Evolutionary conservation across 768 basidiomycete species (phyloP), one percentile per base, ranked within the genome.

Genomic region (Termitomyces sp.): DNA sequence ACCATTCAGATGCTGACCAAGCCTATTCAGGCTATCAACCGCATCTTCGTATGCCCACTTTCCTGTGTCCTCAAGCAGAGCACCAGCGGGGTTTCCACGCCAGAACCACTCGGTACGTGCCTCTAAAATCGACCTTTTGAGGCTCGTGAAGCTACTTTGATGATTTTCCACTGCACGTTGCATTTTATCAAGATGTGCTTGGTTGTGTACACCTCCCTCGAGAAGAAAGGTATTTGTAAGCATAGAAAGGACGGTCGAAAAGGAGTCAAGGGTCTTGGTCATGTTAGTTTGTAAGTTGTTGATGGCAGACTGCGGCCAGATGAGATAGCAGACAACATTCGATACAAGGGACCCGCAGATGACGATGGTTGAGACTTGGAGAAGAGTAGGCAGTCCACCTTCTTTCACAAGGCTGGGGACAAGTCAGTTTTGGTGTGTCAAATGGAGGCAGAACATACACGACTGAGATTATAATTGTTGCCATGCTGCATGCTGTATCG

Each of bases 1-100:
- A 23, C 96, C 94, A 53, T 88, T 94, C 36, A 99, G 71, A 72
- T 98, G 95, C 65, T 99, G 96, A 1, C 92, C 97, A 5, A 99
- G 81, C 16, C 94, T 76, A 56, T 90, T 95, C 62, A 99, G 75
- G 62, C 87, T 88, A 56, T 85, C 86, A 11, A 98, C 88, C 0
- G 91, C 89, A 57, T 94, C 91, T 58, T 90, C 89, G 55, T 95
- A 96, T 0, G 89, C 86, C 50, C 76, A 74, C 47, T 82, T 71
- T 40, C 64, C 73, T 40, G 68, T 72, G 45, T 64, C 39, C 59
- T 63, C 61, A 20, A 63, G 68, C n/a, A 67, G 58, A n/a, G 53
- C 50, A 31, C 62, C 64, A 18, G 63, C 60, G 16, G 63, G 62
- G 35, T 66, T 59, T 18, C 69, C 66, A 29, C 70, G 69, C 29